A percentile compares a stretch with the other conserved stretches of the same genome.
phyloP scores from a whole-genome alignment of 768 basidiomycete genomes.

The Hericium coralloides region DNA sequence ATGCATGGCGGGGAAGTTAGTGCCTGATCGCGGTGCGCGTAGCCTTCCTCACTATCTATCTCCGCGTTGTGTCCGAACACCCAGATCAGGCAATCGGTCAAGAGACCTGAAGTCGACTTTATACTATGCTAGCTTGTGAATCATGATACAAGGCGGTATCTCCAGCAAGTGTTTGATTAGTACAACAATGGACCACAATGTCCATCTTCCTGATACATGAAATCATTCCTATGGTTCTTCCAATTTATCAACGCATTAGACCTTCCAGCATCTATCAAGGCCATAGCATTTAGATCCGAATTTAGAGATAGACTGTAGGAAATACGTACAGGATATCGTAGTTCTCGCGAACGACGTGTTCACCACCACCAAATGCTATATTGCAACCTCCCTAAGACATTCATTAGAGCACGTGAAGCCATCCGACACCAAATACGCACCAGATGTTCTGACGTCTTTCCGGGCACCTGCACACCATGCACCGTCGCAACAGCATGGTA shows the following conservation, averaged over 20 bases:
- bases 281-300: background rate
- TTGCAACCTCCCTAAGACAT: constrained; percentile 31
- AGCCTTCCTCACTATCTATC: too few species aligned
- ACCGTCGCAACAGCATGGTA: constrained; percentile 58
- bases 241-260: background rate
- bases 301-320: background rate
- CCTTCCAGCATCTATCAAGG: constrained; percentile 29
- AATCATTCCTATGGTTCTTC: too few species aligned
- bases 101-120: too few species aligned
- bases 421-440: constrained; percentile 26
- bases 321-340: constrained; percentile 37
- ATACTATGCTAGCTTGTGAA: too few species aligned
- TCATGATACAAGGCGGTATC: background rate
- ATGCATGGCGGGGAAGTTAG: background rate
- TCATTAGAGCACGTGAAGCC: background rate
- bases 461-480: constrained; percentile 51
- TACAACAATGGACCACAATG: too few species aligned
- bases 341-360: constrained; percentile 27
- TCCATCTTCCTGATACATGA: too few species aligned
- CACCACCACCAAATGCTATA: constrained; percentile 30
- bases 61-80: too few species aligned
- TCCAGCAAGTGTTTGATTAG: too few species aligned
- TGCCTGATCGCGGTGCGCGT: background rate
- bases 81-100: too few species aligned
- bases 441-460: constrained; percentile 64